Percentiles rank a stretch among this genome's conserved stretches.
These are phyloP conservation scores for Mortierella antarctica DNA, from an alignment of 192 early-diverging fungal genomes.

Conservation along the genomic window DNA sequence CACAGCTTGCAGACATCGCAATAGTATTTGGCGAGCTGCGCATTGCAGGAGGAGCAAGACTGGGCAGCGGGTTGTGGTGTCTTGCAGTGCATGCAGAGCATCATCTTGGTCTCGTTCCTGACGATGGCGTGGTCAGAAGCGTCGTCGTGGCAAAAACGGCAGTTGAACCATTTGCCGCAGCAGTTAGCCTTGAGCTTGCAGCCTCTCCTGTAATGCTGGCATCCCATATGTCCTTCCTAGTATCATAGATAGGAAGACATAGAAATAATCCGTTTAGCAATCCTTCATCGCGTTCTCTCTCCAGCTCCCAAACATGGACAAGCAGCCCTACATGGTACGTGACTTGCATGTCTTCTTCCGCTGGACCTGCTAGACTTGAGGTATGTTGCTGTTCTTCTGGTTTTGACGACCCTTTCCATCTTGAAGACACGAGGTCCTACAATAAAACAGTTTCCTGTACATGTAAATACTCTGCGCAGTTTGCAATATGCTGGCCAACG, in stretches of 20 bases:
- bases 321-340: constrained; percentile 59
- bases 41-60: constrained; percentile 76
- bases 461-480: neutral
- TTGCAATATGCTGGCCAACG: neutral
- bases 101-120: constrained; percentile 68
- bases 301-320: neutral
- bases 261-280: neutral
- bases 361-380: constrained; percentile 52
- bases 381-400: neutral
- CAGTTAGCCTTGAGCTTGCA: constrained; percentile 84
- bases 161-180: constrained; percentile 82
- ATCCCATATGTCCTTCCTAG: constrained; percentile 64
- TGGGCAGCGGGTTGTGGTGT: constrained; percentile 83
- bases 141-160: constrained; percentile 88
- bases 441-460: neutral
- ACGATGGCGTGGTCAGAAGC: constrained; percentile 78
- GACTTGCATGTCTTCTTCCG: constrained; percentile 57
- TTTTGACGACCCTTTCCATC: constrained; percentile 53
- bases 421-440: constrained; percentile 69
- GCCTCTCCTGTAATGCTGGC: constrained; percentile 82
- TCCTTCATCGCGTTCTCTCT: no score
- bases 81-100: constrained; percentile 95
- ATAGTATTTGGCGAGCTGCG: constrained; percentile 83
- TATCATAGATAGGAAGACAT: neutral
- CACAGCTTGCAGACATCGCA: constrained; percentile 92